Evolutionary conservation across 495 filamentous ascomycete species (phyloP).

Genomic region (Clavariopsis aquatica): DNA sequence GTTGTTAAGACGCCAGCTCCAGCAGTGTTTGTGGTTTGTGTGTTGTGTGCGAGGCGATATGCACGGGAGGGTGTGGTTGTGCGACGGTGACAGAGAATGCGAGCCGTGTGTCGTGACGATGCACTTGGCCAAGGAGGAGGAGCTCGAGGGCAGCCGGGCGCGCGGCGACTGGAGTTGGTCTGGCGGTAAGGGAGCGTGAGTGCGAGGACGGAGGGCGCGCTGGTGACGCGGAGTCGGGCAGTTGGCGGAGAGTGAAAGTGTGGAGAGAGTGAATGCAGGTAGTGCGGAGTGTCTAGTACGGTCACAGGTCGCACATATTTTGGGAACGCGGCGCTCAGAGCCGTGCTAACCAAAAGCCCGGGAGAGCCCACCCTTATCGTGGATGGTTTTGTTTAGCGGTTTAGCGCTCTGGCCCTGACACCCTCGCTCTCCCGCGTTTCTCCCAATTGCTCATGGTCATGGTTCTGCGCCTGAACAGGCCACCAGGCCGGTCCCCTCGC

Average conservation of each 20-base stretch:
- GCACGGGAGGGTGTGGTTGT: slow-evolving; percentile 2
- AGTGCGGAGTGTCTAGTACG: not conserved
- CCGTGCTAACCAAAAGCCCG: slow-evolving; percentile 11
- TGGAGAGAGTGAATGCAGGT: not conserved
- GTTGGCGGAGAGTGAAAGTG: slow-evolving; percentile 1
- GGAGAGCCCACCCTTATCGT: slow-evolving; percentile 20
- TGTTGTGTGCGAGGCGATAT: slow-evolving; percentile 28
- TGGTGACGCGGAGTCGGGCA: not conserved
- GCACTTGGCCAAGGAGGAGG: not conserved
- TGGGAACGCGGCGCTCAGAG: slow-evolving; percentile 3
- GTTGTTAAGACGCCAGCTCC: slow-evolving; percentile 23
- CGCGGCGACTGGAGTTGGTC: not conserved
- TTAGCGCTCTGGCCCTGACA: not conserved
- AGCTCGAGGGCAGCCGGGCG: not conserved
- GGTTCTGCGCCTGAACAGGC: too few species aligned
- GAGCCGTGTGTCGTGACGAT: not conserved
- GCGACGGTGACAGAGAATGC: slow-evolving; percentile 8
- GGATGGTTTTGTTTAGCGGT: slow-evolving; percentile 1
- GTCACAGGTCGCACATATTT: slow-evolving; percentile 4
- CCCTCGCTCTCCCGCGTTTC: not conserved
- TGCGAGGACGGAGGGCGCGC: not conserved
- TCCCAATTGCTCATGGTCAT: too few species aligned
- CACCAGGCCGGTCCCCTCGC: too few species aligned
- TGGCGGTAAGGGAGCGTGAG: not conserved
- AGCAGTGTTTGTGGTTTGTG: slow-evolving; percentile 34